These are phyloP conservation scores for Hydnomerulius pinastri DNA, from an alignment of 768 basidiomycete species.

Conservation along the genomic window DNA sequence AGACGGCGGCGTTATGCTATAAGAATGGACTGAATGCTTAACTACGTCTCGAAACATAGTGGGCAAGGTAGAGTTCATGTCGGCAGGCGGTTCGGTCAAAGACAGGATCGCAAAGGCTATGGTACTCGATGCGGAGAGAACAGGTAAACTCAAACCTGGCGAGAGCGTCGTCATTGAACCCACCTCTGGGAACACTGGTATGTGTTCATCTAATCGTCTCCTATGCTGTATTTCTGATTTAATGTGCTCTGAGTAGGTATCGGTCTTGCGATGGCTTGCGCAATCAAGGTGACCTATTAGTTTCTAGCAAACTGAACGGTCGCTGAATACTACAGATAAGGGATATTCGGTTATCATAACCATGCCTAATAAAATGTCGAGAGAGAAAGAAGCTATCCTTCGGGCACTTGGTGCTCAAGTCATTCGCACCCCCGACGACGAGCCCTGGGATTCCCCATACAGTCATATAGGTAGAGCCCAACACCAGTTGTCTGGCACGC, in stretches of 20 bases:
- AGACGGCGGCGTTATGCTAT: neutral
- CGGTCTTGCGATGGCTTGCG: slow-evolving; percentile 89
- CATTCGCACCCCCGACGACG: slow-evolving; percentile 89
- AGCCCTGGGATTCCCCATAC: slow-evolving; percentile 85
- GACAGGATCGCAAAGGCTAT: slow-evolving; percentile 96
- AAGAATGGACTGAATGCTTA: neutral
- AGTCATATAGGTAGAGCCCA: slow-evolving; percentile 85
- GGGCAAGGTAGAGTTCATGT: slow-evolving; percentile 88
- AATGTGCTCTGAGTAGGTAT: slow-evolving; percentile 56
- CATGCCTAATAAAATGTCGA: slow-evolving; percentile 94
- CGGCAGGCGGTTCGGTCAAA: slow-evolving; percentile 92
- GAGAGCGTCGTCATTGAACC: slow-evolving; percentile 94
- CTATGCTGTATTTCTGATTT: neutral
- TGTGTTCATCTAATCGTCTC: slow-evolving; percentile 17
- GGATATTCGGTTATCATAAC: slow-evolving; percentile 90
- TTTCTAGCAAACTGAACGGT: slow-evolving; percentile 22
- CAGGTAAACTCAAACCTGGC: slow-evolving; percentile 83
- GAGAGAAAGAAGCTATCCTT: slow-evolving; percentile 91
- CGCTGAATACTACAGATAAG: slow-evolving; percentile 85
- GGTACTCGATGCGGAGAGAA: slow-evolving; percentile 91
- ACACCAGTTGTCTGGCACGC: slow-evolving; percentile 30
- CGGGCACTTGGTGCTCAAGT: slow-evolving; percentile 94
- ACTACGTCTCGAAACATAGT: slow-evolving; percentile 44
- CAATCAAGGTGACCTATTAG: slow-evolving; percentile 73
- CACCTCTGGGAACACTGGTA: slow-evolving; percentile 94